A percentile compares a stretch with the other conserved stretches of the same genome.
Evolutionary conservation across 176 grass and related monocot genomes (phyloP).

Genomic region (Oryza meridionalis): DNA sequence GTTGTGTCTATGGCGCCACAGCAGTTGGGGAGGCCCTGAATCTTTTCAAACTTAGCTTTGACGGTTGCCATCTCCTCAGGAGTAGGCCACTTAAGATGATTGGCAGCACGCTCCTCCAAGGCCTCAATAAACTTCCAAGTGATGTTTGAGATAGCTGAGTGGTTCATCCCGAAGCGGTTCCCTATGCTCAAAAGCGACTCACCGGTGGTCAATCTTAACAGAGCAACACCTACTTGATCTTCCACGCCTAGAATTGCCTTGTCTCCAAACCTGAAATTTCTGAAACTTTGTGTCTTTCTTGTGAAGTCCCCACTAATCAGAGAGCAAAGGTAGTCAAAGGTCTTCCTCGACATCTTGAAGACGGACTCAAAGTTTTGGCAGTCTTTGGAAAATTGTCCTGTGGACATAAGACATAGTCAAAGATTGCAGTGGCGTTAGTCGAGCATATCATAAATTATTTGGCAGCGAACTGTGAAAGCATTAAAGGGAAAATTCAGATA

Average conservation of each 20-base stretch:
- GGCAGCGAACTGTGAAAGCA: background rate
- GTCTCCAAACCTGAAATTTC: slow-evolving; percentile 68
- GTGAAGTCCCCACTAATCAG: slow-evolving; percentile 55
- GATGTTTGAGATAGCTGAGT: slow-evolving; percentile 89
- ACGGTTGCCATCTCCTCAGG: slow-evolving; percentile 65
- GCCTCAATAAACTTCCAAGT: slow-evolving; percentile 93
- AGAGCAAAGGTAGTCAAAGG: slow-evolving; percentile 81
- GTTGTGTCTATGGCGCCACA: slow-evolving; percentile 84
- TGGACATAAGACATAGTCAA: slow-evolving; percentile 23
- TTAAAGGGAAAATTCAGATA: background rate
- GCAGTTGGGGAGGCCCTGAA: slow-evolving; percentile 78
- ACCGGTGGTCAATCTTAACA: slow-evolving; percentile 80
- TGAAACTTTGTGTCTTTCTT: slow-evolving; percentile 62
- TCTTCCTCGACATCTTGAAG: slow-evolving; percentile 86
- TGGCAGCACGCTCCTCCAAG: slow-evolving; percentile 62
- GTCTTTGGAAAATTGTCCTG: slow-evolving; percentile 53
- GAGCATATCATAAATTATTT: slow-evolving; percentile 22
- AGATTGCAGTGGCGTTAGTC: background rate
- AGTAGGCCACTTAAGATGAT: slow-evolving; percentile 78
- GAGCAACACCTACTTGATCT: slow-evolving; percentile 84
- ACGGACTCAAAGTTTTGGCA: slow-evolving; percentile 54
- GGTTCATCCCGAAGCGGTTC: slow-evolving; percentile 74
- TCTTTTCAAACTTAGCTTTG: slow-evolving; percentile 71
- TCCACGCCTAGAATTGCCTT: slow-evolving; percentile 58
- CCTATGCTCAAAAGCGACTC: slow-evolving; percentile 77